Percentiles rank a stretch among this genome's conserved stretches.
These are phyloP conservation scores for Rauvolfia tetraphylla DNA, from an alignment of 257 asterid species.

Conservation along the genomic window DNA sequence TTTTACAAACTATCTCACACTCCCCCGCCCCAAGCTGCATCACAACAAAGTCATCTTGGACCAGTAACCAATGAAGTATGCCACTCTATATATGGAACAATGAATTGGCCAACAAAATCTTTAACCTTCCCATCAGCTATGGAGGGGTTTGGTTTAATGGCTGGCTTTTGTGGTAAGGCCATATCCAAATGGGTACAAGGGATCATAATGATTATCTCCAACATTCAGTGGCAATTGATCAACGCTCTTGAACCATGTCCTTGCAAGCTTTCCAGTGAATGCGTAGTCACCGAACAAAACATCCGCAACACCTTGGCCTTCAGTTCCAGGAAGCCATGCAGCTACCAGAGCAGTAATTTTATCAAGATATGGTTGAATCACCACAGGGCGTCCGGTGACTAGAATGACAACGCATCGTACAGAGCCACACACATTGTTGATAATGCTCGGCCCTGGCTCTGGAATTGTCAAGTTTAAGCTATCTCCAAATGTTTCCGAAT, in stretches of 20 bases:
- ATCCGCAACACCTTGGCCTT: conserved; percentile 32
- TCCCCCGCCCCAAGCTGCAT: no score
- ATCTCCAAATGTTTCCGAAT: conserved; percentile 27
- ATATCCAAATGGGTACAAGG: conserved; percentile 27
- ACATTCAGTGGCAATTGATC: conserved; percentile 36
- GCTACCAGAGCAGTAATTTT: conserved; percentile 28
- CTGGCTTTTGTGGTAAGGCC: conserved; percentile 19
- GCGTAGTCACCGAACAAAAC: conserved; percentile 28
- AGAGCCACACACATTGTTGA: conserved; percentile 13
- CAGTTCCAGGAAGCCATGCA: conserved; percentile 33
- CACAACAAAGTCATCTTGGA: background rate
- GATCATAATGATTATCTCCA: conserved; percentile 29
- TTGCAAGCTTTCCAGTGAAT: conserved; percentile 24
- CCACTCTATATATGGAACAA: background rate
- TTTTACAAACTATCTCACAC: no score
- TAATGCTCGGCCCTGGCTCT: conserved; percentile 24
- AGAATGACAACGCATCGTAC: conserved; percentile 25
- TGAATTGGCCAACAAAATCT: background rate
- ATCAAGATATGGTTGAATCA: conserved; percentile 24
- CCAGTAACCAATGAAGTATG: background rate
- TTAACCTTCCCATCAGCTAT: background rate
- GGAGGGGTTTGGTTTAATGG: background rate
- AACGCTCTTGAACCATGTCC: conserved; percentile 32
- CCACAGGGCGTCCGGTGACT: conserved; percentile 25
- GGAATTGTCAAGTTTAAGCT: conserved; percentile 26